Conservation (phyloP, 208 protist species). For the Leishmania amazonensis region DNA sequence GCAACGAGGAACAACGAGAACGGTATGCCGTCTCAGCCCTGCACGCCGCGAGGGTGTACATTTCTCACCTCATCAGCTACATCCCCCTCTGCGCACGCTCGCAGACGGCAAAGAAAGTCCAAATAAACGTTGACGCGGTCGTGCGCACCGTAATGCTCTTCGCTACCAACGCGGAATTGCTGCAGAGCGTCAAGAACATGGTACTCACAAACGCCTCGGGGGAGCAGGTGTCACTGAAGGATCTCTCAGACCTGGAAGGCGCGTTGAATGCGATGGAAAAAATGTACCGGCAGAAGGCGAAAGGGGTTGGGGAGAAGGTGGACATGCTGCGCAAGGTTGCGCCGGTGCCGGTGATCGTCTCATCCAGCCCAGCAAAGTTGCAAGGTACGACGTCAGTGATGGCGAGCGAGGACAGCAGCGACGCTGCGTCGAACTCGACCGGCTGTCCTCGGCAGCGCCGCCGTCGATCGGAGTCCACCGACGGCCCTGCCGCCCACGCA, state of each 20-base stretch:
- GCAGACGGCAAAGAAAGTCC: constrained; percentile 35
- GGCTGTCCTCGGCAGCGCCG: constrained; percentile 3
- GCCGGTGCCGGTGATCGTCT: constrained; percentile 18
- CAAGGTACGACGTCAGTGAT: too few species aligned
- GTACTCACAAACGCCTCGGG: constrained; percentile 20
- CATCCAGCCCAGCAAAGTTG: background rate
- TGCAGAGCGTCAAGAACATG: constrained; percentile 42
- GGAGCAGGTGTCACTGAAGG: constrained; percentile 36
- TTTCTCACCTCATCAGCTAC: constrained; percentile 62
- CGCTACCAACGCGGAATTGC: constrained; percentile 25
- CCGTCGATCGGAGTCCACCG: constrained; percentile 6
- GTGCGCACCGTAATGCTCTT: constrained; percentile 51
- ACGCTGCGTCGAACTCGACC: background rate
- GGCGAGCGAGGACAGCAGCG: background rate
- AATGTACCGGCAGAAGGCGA: constrained; percentile 42
- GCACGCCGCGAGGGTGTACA: constrained; percentile 53
- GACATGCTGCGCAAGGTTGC: constrained; percentile 62
- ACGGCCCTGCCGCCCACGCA: constrained; percentile 1
- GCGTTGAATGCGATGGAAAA: constrained; percentile 48
- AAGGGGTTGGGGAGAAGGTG: constrained; percentile 51
- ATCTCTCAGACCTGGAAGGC: constrained; percentile 47
- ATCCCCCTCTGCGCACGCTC: constrained; percentile 56
- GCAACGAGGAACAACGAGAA: constrained; percentile 20
- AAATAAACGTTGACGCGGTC: constrained; percentile 53
- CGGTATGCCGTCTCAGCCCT: constrained; percentile 64